phyloP scores from a whole-genome alignment of 2,329 filamentous ascomycete species.

The Cryphonectria carpinicola region DNA sequence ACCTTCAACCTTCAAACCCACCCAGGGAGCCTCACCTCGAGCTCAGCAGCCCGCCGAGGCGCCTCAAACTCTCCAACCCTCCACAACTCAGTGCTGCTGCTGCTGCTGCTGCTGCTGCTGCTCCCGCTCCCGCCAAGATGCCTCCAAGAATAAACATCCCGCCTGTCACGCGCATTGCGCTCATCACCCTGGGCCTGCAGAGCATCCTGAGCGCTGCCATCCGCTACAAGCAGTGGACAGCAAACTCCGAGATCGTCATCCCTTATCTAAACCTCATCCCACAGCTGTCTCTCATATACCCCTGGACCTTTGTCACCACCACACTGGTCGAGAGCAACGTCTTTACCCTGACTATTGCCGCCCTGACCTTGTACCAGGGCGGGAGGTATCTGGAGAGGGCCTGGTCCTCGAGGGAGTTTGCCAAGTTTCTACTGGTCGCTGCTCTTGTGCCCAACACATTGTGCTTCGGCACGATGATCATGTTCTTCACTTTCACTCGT shows the following conservation, averaged over 20 bases:
- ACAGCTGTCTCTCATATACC: slow-evolving; percentile 80
- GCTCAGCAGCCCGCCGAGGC: not conserved
- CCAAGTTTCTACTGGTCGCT: slow-evolving; percentile 81
- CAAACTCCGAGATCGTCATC: slow-evolving; percentile 68
- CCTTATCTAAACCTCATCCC: slow-evolving; percentile 90
- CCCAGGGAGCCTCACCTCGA: slow-evolving; percentile 7
- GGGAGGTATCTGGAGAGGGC: slow-evolving; percentile 94
- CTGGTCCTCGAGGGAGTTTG: slow-evolving; percentile 91
- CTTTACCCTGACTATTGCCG: slow-evolving; percentile 79
- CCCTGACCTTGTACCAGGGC: slow-evolving; percentile 82
- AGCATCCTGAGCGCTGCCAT: slow-evolving; percentile 82
- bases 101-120: not conserved
- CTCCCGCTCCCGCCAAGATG: slow-evolving; percentile 54
- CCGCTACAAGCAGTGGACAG: slow-evolving; percentile 71
- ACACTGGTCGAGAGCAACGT: slow-evolving; percentile 93
- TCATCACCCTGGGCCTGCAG: slow-evolving; percentile 75
- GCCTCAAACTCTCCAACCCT: not conserved
- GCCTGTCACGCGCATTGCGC: slow-evolving; percentile 81
- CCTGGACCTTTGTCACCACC: slow-evolving; percentile 88
- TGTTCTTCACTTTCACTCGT: slow-evolving; percentile 72
- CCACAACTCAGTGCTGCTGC: not conserved
- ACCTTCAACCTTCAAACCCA: not conserved
- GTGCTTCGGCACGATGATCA: slow-evolving; percentile 72
- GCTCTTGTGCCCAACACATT: slow-evolving; percentile 80
- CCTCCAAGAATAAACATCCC: slow-evolving; percentile 87